Percentiles rank a stretch among this genome's conserved stretches.
These are phyloP conservation scores for Lentinula edodes DNA, from an alignment of 768 basidiomycete genomes.

Conservation along the genomic window DNA sequence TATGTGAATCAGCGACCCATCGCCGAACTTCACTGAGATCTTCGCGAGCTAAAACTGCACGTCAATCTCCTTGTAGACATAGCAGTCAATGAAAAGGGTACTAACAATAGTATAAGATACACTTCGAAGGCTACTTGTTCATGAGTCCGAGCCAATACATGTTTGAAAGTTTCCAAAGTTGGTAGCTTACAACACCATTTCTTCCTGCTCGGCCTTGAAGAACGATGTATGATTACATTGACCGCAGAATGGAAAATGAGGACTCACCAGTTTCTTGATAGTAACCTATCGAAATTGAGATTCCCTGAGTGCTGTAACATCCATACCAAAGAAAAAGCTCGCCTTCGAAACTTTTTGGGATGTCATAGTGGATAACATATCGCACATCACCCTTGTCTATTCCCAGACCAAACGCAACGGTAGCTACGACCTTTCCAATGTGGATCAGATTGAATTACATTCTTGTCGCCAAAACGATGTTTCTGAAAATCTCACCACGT, in stretches of 20 bases:
- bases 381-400: conserved; percentile 81
- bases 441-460: background rate
- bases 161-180: background rate
- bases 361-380: conserved; percentile 77
- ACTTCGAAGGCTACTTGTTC: conserved; percentile 63
- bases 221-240: conserved; percentile 1
- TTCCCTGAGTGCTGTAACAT: background rate
- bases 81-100: background rate
- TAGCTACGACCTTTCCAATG: conserved; percentile 57
- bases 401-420: conserved; percentile 82
- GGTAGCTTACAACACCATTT: conserved; percentile 56
- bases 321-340: conserved; percentile 7
- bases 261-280: conserved; percentile 78
- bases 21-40: conserved; percentile 54
- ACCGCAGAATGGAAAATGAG: background rate
- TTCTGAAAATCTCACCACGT: conserved; percentile 44
- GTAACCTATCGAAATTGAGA: conserved; percentile 44
- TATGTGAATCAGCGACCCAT: conserved; percentile 42
- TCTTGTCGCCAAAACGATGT: background rate
- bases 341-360: conserved; percentile 85
- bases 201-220: conserved; percentile 68
- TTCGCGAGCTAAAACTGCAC: conserved; percentile 54
- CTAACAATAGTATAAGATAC: conserved; percentile 79
- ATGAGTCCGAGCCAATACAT: background rate
- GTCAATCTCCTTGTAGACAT: background rate